phyloP scores from a whole-genome alignment of 78 protist genomes.

The Speleostelium caveatum region DNA sequence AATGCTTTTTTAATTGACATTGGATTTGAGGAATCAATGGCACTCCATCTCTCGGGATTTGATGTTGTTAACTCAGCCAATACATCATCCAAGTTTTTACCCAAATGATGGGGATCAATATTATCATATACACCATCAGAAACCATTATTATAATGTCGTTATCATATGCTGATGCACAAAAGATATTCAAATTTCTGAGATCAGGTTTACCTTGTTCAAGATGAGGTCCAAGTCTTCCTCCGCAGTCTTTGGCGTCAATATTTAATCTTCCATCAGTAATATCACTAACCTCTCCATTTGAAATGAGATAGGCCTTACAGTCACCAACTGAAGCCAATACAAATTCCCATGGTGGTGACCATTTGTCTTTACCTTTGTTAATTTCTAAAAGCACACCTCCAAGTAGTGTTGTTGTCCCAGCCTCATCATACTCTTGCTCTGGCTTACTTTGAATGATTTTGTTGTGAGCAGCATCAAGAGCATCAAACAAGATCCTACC shows the following conservation, averaged over 20 bases:
- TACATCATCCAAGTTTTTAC: slow-evolving; percentile 65
- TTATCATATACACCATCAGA: slow-evolving; percentile 86
- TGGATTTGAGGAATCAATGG: slow-evolving; percentile 40
- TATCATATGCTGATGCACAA: slow-evolving; percentile 44
- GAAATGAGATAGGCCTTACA: slow-evolving; percentile 66
- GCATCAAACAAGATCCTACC: slow-evolving; percentile 78
- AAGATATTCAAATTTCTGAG: slow-evolving; percentile 76
- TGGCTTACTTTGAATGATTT: slow-evolving; percentile 64
- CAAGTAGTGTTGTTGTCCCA: slow-evolving; percentile 82
- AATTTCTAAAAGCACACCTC: slow-evolving; percentile 72
- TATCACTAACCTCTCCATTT: slow-evolving; percentile 59
- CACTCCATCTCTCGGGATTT: slow-evolving; percentile 62
- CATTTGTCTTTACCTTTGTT: slow-evolving; percentile 71
- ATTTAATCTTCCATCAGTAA: slow-evolving; percentile 51
- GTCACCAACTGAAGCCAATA: slow-evolving; percentile 76
- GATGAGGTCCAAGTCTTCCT: slow-evolving; percentile 81
- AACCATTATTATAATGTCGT: slow-evolving; percentile 61
- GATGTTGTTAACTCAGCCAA: slow-evolving; percentile 15
- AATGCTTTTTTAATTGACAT: slow-evolving; percentile 36
- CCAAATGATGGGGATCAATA: slow-evolving; percentile 79
- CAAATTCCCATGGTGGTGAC: slow-evolving; percentile 82
- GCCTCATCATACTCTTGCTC: slow-evolving; percentile 76
- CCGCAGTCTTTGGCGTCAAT: slow-evolving; percentile 82
- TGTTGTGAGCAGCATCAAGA: slow-evolving; percentile 46
- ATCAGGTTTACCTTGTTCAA: slow-evolving; percentile 78